Base-by-base conservation (phyloP, 2,329 filamentous ascomycete genomes). In the Peltaster fructicola region DNA sequence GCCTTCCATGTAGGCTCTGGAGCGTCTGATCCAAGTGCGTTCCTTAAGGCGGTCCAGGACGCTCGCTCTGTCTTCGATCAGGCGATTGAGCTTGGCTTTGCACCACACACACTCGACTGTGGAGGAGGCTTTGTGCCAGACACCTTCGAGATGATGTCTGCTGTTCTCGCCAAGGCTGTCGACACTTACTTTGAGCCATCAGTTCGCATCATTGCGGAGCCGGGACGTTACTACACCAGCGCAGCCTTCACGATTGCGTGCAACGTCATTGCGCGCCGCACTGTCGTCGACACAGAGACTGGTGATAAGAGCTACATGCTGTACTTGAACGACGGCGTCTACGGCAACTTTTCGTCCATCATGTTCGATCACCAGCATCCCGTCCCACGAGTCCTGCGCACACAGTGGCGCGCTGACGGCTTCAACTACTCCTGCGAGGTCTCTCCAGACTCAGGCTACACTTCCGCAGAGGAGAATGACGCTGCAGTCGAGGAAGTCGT, bases 311-410 rank as follows among this genome's bases (percentile, higher is more conserved):
- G 73, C 38, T 93, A 91, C 63, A 98, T 95, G 88, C 59, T 93
- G 22, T 98, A 98, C 52, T 61, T 95, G 50, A 98, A 98, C 49
- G 88, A 98, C 41, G 88, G 88, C 14, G 75, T 95, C 26, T 98
- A 98, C 47, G 88, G 88, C 44, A 95, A 95, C 59, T 95, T 98
- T 49, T 91, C 81, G 38, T 90, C 82, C 68, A 95, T 95, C 64
- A 92, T 95, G 62, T 98, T 93, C 51, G 88, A 95, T 47, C 88
- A 95, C 54, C 88, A 98, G 63, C 68, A 90, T 43, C 88, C 88
- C 1, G 56, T 77, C 22, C 80, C 85, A 28, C 79, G 77, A 53
- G 67, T 95, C 30, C 62, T 98, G 16, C 39, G 36, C 26, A 42
- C 41, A 15, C 28, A 20, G 16, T 30, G 35, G 22, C 33, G 35